A percentile compares a stretch with the other conserved stretches of the same genome.
Conservation (phyloP, 305 asterid species). For the Fraxinus angustifolia region DNA sequence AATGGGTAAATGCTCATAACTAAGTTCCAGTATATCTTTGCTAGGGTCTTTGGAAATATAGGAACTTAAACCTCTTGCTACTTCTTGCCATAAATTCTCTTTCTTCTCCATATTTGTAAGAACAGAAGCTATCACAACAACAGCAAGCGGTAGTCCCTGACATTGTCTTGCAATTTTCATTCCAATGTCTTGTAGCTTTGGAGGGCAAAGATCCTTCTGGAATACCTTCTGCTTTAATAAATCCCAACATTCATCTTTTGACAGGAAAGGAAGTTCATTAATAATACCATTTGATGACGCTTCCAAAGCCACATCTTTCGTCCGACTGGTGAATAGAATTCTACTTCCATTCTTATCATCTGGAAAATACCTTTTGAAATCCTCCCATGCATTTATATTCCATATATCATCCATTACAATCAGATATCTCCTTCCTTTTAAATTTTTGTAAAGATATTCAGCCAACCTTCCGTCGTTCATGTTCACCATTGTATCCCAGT, state of each 20-base stretch:
- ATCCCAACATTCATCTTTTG: constrained; percentile 19
- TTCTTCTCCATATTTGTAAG: neutral
- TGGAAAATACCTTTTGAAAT: constrained; percentile 10
- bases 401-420: constrained; percentile 24
- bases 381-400: constrained; percentile 18
- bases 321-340: constrained; percentile 19
- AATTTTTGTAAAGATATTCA: neutral
- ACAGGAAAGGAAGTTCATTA: neutral
- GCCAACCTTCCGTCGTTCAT: neutral
- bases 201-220: neutral
- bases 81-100: neutral
- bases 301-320: neutral
- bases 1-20: constrained; percentile 12
- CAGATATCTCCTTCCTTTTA: neutral
- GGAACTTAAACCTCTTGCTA: neutral
- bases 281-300: neutral
- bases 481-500: neutral
- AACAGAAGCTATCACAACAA: neutral
- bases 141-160: constrained; percentile 19
- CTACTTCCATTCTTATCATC: constrained; percentile 12
- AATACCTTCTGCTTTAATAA: neutral
- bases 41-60: neutral
- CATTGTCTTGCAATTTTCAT: neutral
- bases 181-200: constrained; percentile 2
- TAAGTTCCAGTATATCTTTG: neutral